Evolutionary conservation across 148 eudicot species (phyloP), one percentile per base, ranked within the genome.

Genomic region (Pouteria glomerata): DNA sequence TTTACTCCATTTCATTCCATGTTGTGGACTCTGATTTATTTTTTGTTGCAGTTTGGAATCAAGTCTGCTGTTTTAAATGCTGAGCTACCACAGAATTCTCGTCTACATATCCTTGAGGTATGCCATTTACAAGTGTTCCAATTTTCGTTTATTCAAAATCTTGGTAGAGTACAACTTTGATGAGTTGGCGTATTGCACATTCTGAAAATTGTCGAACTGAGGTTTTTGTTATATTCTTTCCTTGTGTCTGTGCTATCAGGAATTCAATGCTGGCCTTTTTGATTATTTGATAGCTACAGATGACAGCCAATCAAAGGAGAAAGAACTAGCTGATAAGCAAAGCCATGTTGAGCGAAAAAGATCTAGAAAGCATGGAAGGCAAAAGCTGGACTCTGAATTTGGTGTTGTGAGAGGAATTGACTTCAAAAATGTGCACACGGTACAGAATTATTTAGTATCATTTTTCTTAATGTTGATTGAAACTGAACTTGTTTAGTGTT

Each of bases 331-430:
- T 61, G 89, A 76, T 26, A 73, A 66, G 15, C 84, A 78, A 74
- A 85, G 73, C 66, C 78, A 69, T 51, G 73, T 69, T 33, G 86
- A 77, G 66, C 74, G 73, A 12, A 88, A 78, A 75, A 92, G 83
- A 74, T 73, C 85, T 59, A 92, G 70, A 77, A 90, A 72, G 52
- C 85, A 69, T 74, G 33, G 71, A 45, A 94, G 84, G 83, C 81
- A 56, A 65, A 91, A 91, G 69, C 70, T 84, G 68, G 99, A 96
- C 80, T 80, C 92, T 68, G 99, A 96, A 78, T 92, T 92, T 78
- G 96, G 97, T 48, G 97, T 96, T 35, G 94, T 88, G 34, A 84
- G 99, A 85, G 99, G 99, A 72, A 88, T 96, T 78, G 99, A 92
- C 84, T 92, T 96, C 80, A 92, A 96, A 80, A 87, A 96, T 77